phyloP scores from a whole-genome alignment of 371 early-diverging fungal species.

The Lichtheimia ramosa region DNA sequence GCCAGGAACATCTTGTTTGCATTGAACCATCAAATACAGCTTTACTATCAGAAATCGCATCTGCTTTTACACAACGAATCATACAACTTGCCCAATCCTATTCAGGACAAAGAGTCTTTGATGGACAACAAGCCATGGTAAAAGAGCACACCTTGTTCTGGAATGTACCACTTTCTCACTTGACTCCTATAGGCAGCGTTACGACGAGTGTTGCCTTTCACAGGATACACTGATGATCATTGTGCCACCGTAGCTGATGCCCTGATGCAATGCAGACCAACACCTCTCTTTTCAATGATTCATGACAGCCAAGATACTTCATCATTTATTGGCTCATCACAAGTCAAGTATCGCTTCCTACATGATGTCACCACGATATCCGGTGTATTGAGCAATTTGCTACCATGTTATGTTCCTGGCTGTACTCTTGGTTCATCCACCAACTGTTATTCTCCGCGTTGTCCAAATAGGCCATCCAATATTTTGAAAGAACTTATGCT shows the following conservation, averaged over 20 bases:
- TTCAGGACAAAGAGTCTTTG: background rate
- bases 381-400: background rate
- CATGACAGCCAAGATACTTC: too few relatives aligned
- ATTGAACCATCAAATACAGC: too few relatives aligned
- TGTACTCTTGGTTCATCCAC: background rate
- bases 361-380: too few relatives aligned
- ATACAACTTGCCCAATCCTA: background rate
- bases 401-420: background rate
- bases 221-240: background rate
- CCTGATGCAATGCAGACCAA: background rate
- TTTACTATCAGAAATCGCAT: background rate
- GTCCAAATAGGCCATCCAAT: background rate
- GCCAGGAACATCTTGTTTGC: too few relatives aligned
- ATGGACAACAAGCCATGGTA: background rate
- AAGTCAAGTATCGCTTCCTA: too few relatives aligned
- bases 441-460: background rate
- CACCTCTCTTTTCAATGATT: too few relatives aligned
- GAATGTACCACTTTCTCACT: background rate
- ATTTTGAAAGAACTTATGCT: background rate
- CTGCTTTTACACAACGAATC: background rate
- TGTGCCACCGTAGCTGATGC: background rate
- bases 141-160: background rate
- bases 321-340: too few relatives aligned
- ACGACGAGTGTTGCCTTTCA: background rate
- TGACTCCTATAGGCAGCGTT: background rate